Base-by-base conservation (phyloP, 1,139 yeast genomes). In the Kodamaea ohmeri region DNA sequence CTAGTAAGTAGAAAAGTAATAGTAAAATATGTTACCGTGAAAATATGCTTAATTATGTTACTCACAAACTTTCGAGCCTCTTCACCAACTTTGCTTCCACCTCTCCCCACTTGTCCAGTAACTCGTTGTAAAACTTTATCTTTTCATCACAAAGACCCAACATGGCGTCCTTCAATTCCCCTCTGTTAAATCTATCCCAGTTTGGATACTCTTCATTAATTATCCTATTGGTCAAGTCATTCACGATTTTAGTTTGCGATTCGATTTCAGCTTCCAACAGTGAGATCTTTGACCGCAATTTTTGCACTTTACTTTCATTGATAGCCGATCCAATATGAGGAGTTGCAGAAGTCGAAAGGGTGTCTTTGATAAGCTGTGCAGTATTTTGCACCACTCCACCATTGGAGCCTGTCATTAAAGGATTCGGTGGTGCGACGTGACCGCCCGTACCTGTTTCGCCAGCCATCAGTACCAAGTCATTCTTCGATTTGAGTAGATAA, bases 161-260 rank as follows among this genome's bases (percentile, higher is more conserved):
- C 64, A 92, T 71, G 2, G 94, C 76, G 27, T 71, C 70, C 54
- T 83, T 83, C 58, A 92, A 70, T 60, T 92, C 97, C 27, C 71
- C 66, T 30, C 86, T 78, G 58, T 89, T 90, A 49, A 87, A 84
- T 27, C 71, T 71, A 50, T 92, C 96, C 71, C 95, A 90, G 46
- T 83, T 76, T 6, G 83, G 80, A 47, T 87, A 85, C 56, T 92
- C 98, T 41, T 80, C 81, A 47, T 82, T 83, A 27, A 87, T 83
- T 6, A 87, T 79, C 48, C 77, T 71, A 51, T 80, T 81, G 11
- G 95, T 87, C 37, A 78, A 71, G 17, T 79, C 79, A 33, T 80
- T 60, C 7, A 71, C 73, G 39, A 71, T 40, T 32, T 58, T 55
- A 1, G 68, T 74, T 42, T 87, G 78, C 17, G 70, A 65, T 16